phyloP scores from a whole-genome alignment of 371 early-diverging fungal species.

The Rhizopus delemar region DNA sequence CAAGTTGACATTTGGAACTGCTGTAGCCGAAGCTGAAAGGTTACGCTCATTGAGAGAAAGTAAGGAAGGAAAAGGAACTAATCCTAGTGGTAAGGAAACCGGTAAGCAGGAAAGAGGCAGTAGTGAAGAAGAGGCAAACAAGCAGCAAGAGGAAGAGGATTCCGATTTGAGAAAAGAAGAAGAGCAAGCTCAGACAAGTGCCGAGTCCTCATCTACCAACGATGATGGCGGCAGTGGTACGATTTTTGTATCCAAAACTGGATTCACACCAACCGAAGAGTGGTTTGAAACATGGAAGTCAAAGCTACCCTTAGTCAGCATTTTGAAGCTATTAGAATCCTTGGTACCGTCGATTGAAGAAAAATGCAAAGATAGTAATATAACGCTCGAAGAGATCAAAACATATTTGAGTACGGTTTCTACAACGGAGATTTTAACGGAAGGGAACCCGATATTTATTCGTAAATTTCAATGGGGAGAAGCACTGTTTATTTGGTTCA shows the following conservation, averaged over 20 bases:
- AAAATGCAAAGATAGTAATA: constrained; percentile 23
- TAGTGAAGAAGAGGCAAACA: background rate
- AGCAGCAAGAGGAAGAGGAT: background rate
- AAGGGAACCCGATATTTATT: constrained; percentile 34
- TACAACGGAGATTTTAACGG: constrained; percentile 1
- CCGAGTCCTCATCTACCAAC: background rate
- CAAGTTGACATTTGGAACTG: constrained; percentile 64
- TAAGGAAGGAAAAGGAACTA: constrained; percentile 1
- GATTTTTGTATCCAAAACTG: background rate
- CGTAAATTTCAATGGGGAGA: constrained; percentile 60
- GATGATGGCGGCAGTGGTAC: background rate
- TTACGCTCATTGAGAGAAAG: constrained; percentile 48
- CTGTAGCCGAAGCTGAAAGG: constrained; percentile 59
- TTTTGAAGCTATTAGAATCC: constrained; percentile 59
- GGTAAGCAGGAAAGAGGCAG: too few relatives aligned
- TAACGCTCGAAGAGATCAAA: constrained; percentile 14
- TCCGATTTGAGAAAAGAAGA: background rate
- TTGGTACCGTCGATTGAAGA: constrained; percentile 68
- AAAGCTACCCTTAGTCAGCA: constrained; percentile 65
- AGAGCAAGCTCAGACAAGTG: background rate
- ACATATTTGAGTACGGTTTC: constrained; percentile 10
- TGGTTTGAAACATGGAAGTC: constrained; percentile 58
- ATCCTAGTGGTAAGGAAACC: background rate
- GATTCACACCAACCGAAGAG: constrained; percentile 20
- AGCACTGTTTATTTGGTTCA: constrained; percentile 66